These are phyloP conservation scores for Boechera stricta DNA, from an alignment of 345 rosid genomes.

Conservation along the genomic window DNA sequence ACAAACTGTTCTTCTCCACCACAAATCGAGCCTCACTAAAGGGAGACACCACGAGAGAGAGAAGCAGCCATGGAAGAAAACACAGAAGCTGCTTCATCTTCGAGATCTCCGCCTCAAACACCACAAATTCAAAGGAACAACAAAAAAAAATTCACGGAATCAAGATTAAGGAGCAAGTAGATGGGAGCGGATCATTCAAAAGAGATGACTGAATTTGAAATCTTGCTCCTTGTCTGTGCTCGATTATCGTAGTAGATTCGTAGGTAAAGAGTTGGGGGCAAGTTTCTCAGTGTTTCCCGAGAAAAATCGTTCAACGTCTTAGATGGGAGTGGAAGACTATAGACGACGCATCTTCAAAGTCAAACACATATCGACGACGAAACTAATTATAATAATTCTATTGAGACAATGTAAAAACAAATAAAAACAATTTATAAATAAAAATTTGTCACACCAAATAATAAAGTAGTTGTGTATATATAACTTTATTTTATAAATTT, in stretches of 20 bases:
- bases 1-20: constrained; percentile 95
- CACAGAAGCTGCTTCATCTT: constrained; percentile 49
- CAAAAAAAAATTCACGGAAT: neutral
- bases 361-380: constrained; percentile 14
- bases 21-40: constrained; percentile 64
- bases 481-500: too few species aligned
- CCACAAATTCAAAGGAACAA: neutral
- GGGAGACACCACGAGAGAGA: neutral
- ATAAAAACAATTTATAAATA: neutral
- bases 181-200: neutral
- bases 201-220: neutral
- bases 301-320: constrained; percentile 8
- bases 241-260: neutral
- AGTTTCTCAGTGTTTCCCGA: neutral
- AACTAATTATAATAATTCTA: neutral
- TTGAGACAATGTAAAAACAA: neutral
- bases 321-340: constrained; percentile 5
- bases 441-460: neutral
- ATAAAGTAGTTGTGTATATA: neutral
- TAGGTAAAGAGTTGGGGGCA: neutral
- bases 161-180: neutral
- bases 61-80: constrained; percentile 42
- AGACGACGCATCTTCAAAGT: neutral
- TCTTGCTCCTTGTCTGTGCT: neutral
- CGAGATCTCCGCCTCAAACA: constrained; percentile 34